These are phyloP conservation scores for Coprinopsis strossmayeri DNA, from an alignment of 768 basidiomycete genomes.

Conservation along the genomic window DNA sequence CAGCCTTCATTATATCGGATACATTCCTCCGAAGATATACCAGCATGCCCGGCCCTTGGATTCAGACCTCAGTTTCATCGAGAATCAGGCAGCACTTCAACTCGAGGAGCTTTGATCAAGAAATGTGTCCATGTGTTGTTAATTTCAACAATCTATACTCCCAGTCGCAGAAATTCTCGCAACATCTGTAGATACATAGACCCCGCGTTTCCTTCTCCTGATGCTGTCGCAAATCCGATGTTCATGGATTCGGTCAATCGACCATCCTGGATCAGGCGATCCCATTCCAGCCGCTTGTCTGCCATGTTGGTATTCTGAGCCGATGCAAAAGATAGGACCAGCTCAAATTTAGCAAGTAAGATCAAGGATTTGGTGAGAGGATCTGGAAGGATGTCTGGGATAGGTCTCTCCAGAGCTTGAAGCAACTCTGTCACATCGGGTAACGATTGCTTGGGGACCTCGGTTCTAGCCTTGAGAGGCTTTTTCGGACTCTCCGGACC, in stretches of 20 bases:
- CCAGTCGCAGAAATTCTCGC: constrained; percentile 6
- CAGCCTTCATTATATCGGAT: constrained; percentile 45
- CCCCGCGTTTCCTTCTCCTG: constrained; percentile 1
- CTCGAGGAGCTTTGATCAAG: too few relatives aligned
- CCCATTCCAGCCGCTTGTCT: constrained; percentile 7
- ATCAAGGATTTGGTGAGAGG: neutral
- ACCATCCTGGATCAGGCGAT: constrained; percentile 7
- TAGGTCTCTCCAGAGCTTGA: neutral
- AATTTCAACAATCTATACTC: constrained; percentile 9
- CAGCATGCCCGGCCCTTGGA: constrained; percentile 19
- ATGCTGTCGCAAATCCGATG: constrained; percentile 1
- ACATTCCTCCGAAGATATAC: constrained; percentile 40
- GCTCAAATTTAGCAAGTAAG: constrained; percentile 5
- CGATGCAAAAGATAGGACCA: constrained; percentile 1
- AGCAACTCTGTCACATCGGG: neutral
- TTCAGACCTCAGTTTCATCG: neutral
- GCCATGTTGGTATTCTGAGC: neutral
- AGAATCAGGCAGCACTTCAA: neutral
- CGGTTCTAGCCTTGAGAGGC: neutral
- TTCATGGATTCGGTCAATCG: constrained; percentile 1
- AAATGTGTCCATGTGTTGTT: constrained; percentile 2
- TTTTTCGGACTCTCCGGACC: constrained; percentile 1
- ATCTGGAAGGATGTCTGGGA: neutral
- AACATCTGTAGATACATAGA: constrained; percentile 5
- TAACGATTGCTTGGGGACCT: neutral